Evolutionary conservation across 164 flowering plant genomes (phyloP), one percentile per base, ranked within the genome.

Genomic region (Magnolia changhungtana): DNA sequence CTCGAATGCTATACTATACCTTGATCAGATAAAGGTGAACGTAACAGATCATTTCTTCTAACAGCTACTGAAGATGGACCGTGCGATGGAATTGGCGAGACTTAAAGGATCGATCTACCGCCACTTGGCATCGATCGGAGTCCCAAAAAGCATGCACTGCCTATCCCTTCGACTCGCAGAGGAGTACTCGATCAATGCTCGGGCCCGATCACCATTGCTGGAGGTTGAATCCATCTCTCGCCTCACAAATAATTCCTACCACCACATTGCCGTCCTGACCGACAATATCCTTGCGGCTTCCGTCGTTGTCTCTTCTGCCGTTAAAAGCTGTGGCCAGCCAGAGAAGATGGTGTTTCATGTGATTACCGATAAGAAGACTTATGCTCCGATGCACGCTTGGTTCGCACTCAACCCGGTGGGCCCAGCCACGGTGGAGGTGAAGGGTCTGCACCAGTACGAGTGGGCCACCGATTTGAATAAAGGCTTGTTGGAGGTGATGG

Each of bases 371-470:
- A 92, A 87, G 85, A 90, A 90, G 87, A 92, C 93, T 24, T 92
- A 87, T 68, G 84, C 90, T 18, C 83, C 94, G 8, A 92, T 92
- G 97, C 92, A 90, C 78, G 91, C 97, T 0, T 90, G 94, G 97
- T 90, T 92, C 80, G 90, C 97, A 0, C 79, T 84, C 45, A 81
- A 90, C 77, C 66, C 88, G 10, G 69, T 81, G 14, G 49, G 78
- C 29, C 85, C 89, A 13, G 86, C 90, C 1, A 86, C 84, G 31
- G 86, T 90, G 76, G 94, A 90, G 84, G 91, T 92, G n/a, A 92
- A 89, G 80, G 94, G 93, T 10, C 78, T 92, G 72, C 97, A 92
- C 80, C 94, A 92, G 19, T 89, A 75, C 69, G 91, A 92, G 76
- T 90, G 93, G 97, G 79, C 90, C 74, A 75, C 76, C 9, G 82